Evolutionary conservation across 345 rosid species (phyloP), one percentile per base, ranked within the genome.

Genomic region (Balakata baccata): DNA sequence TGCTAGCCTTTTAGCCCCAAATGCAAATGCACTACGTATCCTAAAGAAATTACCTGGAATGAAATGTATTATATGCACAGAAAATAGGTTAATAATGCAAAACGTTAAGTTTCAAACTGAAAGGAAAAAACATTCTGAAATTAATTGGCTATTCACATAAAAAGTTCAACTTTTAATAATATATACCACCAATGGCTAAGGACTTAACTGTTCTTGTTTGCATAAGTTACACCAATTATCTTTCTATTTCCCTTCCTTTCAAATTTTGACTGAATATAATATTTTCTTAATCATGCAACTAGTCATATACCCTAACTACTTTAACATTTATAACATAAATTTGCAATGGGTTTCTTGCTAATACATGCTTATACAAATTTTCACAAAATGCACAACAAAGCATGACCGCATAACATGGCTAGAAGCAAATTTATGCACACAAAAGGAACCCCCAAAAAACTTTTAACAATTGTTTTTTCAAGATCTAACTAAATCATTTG

Each of bases 11-110:
- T 89, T 90, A 71, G 99, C 99, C 69, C 99, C 99, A 83, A 93
- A 94, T 59, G 98, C 90, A 85, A 96, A 96, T 81, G 99, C 99
- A 84, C 98, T 91, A 46, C 98, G 97, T 84, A 96, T 96, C 85
- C 99, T 89, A 75, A 89, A 93, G 85, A 96, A 96, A 80, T 96
- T 93, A 80, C 98, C 99, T 96, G 91, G 69, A 81, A 80, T 78
- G 81, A 66, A 49, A 49, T 34, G 39, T 43, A 71, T 29, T 37
- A 66, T 8, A 22, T 57, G 38, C 53, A 67, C 11, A 67, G 10
- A 5, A 49, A 71, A 29, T 1, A 46, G 62, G 58, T 70, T 38
- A 43, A 41, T 10, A 46, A 37, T 25, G 37, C 41, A 70, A 29
- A 54, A 38, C 3, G 45, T 53, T 25, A 43, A 62, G 58, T 43